Evolutionary conservation across 2,329 filamentous ascomycete genomes (phyloP).

Genomic region (Xylariales sp.): DNA sequence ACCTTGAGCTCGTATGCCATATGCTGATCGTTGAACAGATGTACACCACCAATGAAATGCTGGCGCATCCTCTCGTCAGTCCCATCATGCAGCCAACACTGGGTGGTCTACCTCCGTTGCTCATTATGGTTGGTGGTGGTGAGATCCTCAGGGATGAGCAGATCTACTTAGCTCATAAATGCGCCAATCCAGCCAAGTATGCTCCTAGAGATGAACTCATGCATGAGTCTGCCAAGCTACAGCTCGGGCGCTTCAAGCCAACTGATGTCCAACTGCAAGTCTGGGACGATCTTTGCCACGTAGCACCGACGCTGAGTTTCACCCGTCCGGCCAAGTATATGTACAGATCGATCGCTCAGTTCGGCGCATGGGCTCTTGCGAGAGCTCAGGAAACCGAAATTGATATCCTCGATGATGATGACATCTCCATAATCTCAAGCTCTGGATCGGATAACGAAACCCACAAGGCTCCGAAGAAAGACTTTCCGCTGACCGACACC

Average conservation of each 20-base stretch:
- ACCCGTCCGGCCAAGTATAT: conserved; percentile 95
- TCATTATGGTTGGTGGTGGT: conserved; percentile 82
- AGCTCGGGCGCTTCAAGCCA: conserved; percentile 65
- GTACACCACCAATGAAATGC: conserved; percentile 76
- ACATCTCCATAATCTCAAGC: conserved; percentile 67
- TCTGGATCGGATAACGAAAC: conserved; percentile 41
- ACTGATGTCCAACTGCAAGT: conserved; percentile 93
- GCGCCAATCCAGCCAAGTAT: conserved; percentile 76
- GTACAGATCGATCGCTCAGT: conserved; percentile 89
- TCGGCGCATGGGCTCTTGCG: conserved; percentile 86
- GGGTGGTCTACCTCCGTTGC: conserved; percentile 80
- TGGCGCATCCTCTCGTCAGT: conserved; percentile 85
- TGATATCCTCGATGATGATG: conserved; percentile 75
- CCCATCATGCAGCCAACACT: conserved; percentile 83
- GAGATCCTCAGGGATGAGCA: conserved; percentile 92
- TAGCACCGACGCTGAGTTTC: conserved; percentile 88
- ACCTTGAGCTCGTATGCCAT: too few species aligned
- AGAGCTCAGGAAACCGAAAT: conserved; percentile 75
- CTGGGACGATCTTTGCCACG: conserved; percentile 94
- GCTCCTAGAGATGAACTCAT: conserved; percentile 62
- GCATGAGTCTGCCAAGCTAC: conserved; percentile 54
- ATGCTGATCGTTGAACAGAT: conserved; percentile 42
- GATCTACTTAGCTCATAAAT: conserved; percentile 92
- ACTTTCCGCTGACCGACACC: conserved; percentile 10
- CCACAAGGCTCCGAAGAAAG: conserved; percentile 18